A percentile compares a stretch with the other conserved stretches of the same genome.
phyloP scores from a whole-genome alignment of 1,139 yeast genomes.

The Candida glucosophila region DNA sequence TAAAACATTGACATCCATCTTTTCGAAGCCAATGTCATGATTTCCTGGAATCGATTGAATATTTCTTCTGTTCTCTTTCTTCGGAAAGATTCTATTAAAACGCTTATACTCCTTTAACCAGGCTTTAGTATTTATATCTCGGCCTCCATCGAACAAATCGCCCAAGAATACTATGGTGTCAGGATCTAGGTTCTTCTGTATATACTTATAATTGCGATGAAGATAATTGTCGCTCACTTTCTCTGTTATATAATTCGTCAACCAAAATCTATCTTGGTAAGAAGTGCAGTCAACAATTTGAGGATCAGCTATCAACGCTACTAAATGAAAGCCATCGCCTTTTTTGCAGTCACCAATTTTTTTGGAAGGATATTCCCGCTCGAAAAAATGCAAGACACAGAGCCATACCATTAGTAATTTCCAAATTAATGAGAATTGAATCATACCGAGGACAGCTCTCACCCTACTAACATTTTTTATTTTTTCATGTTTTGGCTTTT shows the following conservation, averaged over 20 bases:
- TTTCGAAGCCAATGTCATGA: conserved; percentile 92
- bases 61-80: conserved; percentile 38
- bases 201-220: conserved; percentile 61
- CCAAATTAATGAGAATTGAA: no score
- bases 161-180: conserved; percentile 77
- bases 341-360: conserved; percentile 52
- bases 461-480: no score
- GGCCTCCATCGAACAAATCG: conserved; percentile 90
- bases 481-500: no score
- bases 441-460: no score
- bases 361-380: conserved; percentile 61
- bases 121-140: conserved; percentile 57
- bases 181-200: conserved; percentile 58
- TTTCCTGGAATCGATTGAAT: conserved; percentile 76
- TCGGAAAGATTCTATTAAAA: conserved; percentile 56
- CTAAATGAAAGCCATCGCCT: conserved; percentile 39
- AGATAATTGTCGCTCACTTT: conserved; percentile 66
- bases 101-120: conserved; percentile 74
- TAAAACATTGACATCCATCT: conserved; percentile 42
- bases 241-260: conserved; percentile 35
- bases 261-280: conserved; percentile 47
- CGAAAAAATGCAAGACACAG: conserved; percentile 46
- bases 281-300: conserved; percentile 80
- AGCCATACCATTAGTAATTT: conserved; percentile 38
- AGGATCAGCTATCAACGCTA: conserved; percentile 84